Conservation (phyloP, 345 rosid species). For the Ceriops decandra region DNA sequence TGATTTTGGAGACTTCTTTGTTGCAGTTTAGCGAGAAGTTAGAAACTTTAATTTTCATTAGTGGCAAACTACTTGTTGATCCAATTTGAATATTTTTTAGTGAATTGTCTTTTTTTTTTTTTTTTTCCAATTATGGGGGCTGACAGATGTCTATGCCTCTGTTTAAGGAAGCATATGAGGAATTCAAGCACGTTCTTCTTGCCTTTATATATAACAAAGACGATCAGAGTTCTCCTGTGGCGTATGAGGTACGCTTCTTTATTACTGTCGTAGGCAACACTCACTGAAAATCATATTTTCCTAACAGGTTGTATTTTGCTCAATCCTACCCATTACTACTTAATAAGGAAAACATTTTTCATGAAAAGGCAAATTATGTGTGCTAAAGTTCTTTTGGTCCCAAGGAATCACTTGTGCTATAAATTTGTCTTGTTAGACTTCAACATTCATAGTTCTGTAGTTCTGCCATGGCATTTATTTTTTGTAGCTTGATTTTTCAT, state of each 20-base stretch:
- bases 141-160: slow-evolving; percentile 33
- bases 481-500: not conserved
- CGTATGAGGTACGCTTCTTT: slow-evolving; percentile 58
- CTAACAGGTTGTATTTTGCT: not conserved
- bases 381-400: not conserved
- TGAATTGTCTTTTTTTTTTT: not conserved
- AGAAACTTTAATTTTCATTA: too few species aligned
- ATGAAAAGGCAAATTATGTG: too few species aligned
- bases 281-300: not conserved
- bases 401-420: not conserved
- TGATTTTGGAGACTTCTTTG: too few species aligned
- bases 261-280: not conserved
- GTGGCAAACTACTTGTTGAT: too few species aligned
- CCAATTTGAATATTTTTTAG: too few species aligned
- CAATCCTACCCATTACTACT: not conserved
- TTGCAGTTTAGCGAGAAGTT: too few species aligned
- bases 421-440: not conserved
- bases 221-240: slow-evolving; percentile 80
- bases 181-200: slow-evolving; percentile 93
- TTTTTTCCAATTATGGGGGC: not conserved
- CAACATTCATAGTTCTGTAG: not conserved
- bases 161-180: slow-evolving; percentile 96
- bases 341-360: not conserved
- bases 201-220: slow-evolving; percentile 78
- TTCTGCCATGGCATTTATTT: not conserved